Evolutionary conservation across 768 basidiomycete species (phyloP).

Genomic region (Cytidiella melzeri): DNA sequence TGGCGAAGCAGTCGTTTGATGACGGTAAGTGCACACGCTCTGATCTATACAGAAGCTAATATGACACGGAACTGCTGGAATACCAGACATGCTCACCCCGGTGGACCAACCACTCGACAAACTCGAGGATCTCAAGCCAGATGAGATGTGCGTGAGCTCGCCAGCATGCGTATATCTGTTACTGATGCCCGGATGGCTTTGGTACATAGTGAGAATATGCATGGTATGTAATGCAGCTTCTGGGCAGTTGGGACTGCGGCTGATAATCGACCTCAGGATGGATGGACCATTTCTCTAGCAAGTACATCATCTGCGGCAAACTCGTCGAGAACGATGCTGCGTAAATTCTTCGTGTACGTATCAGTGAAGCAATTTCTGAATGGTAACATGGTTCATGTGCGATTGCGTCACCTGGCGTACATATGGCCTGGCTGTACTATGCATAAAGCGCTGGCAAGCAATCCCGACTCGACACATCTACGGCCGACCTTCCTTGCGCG

Average conservation of each 20-base stretch:
- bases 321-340: slow-evolving; percentile 71
- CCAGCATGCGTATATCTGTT: background rate
- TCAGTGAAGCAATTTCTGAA: too few species aligned
- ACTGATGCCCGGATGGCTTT: background rate
- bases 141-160: slow-evolving; percentile 67
- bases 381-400: too few species aligned
- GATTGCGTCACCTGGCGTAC: too few species aligned
- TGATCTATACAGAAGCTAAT: background rate
- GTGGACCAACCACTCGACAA: slow-evolving; percentile 83
- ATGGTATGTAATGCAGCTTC: slow-evolving; percentile 53
- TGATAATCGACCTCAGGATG: slow-evolving; percentile 57
- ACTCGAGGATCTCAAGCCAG: slow-evolving; percentile 66
- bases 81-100: slow-evolving; percentile 82
- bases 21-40: slow-evolving; percentile 44
- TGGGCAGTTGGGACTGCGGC: too few species aligned
- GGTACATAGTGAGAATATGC: slow-evolving; percentile 79
- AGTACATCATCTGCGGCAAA: slow-evolving; percentile 87
- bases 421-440: too few species aligned
- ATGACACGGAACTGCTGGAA: slow-evolving; percentile 5
- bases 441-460: too few species aligned
- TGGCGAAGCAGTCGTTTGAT: slow-evolving; percentile 98
- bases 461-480: too few species aligned
- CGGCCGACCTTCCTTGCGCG: too few species aligned
- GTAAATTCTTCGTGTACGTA: slow-evolving; percentile 13
- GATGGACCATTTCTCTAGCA: slow-evolving; percentile 91